These are phyloP conservation scores for Rutstroemia sydowiana DNA, from an alignment of 2,329 filamentous ascomycete genomes.

Conservation along the genomic window DNA sequence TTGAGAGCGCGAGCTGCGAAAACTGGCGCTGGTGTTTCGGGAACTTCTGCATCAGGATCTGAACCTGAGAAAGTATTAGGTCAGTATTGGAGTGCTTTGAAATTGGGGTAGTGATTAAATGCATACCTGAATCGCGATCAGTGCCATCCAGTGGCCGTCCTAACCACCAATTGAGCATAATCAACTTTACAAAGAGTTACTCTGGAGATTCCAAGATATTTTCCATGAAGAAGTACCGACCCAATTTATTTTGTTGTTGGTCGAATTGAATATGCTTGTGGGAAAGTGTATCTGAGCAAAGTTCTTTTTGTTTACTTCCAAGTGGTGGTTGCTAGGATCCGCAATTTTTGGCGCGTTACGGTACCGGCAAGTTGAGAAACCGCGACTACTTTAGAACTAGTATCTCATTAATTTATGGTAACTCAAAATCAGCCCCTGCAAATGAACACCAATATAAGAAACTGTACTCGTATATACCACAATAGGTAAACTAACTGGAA, in stretches of 20 bases:
- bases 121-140: constrained; percentile 23
- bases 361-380: background rate
- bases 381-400: background rate
- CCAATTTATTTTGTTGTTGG: background rate
- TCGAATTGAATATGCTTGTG: background rate
- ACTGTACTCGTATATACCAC: too few species aligned
- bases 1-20: constrained; percentile 60
- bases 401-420: too few species aligned
- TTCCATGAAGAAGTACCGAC: background rate
- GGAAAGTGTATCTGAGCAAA: background rate
- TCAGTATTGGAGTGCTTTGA: background rate
- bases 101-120: background rate
- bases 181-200: background rate
- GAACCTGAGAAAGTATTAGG: background rate
- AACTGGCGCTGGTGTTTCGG: constrained; percentile 59
- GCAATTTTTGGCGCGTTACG: background rate
- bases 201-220: background rate
- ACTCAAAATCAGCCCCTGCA: too few species aligned
- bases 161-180: constrained; percentile 31
- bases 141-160: constrained; percentile 15
- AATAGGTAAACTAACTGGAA: too few species aligned
- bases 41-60: constrained; percentile 36
- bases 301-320: constrained; percentile 10
- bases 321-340: background rate
- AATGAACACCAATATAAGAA: too few species aligned